Evolutionary conservation across 306 rosid genomes (phyloP).

Genomic region (Aeschynomene evenia): DNA sequence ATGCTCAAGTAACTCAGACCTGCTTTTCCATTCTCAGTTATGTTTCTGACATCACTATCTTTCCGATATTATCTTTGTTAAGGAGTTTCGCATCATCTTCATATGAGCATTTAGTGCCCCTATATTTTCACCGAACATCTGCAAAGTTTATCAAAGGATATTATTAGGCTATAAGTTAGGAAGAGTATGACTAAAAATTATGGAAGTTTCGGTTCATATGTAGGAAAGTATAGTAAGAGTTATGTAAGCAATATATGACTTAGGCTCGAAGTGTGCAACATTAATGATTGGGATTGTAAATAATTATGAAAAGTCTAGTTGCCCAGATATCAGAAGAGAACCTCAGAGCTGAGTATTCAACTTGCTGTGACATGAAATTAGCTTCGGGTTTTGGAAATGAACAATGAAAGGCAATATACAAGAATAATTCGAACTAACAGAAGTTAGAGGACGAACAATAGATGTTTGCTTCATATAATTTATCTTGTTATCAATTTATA

Average conservation of each 20-base stretch:
- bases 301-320: constrained; percentile 23
- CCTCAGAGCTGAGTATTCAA: constrained; percentile 3
- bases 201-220: background rate
- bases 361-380: constrained; percentile 1
- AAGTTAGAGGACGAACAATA: constrained; percentile 13
- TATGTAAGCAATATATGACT: background rate
- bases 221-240: background rate
- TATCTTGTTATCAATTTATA: constrained; percentile 54
- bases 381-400: constrained; percentile 15
- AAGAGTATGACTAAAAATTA: background rate
- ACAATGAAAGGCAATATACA: constrained; percentile 17
- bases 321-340: constrained; percentile 5
- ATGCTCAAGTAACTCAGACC: constrained; percentile 11
- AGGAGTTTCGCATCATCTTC: background rate
- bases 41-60: background rate
- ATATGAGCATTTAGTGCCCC: background rate
- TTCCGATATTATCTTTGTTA: background rate
- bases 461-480: constrained; percentile 24
- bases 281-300: constrained; percentile 7
- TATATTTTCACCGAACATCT: constrained; percentile 12
- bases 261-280: background rate
- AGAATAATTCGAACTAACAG: constrained; percentile 1
- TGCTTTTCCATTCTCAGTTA: background rate
- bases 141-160: background rate
- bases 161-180: constrained; percentile 6